A percentile compares a stretch with the other conserved stretches of the same genome.
Conservation (phyloP, 257 asterid species). For the Solanum stenotomum region DNA sequence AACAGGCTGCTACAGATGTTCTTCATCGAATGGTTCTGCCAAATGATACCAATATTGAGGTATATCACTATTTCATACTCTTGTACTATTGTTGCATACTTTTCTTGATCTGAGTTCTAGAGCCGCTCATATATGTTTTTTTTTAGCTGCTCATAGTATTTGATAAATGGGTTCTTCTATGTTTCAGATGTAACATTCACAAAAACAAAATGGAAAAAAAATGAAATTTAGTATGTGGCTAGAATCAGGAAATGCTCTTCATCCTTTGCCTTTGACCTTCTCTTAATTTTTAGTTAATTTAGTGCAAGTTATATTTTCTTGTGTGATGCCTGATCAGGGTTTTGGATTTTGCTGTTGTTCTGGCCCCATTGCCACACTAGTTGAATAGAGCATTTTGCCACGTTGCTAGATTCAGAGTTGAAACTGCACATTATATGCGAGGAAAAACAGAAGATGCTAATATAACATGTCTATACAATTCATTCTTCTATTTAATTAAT, state of each 20-base stretch:
- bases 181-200: not conserved
- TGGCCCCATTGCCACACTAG: not conserved
- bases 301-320: not conserved
- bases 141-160: not conserved
- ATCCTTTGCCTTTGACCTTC: not conserved
- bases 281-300: not conserved
- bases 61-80: not conserved
- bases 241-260: not conserved
- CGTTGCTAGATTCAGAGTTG: not conserved
- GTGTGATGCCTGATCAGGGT: not conserved
- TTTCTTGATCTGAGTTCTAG: not conserved
- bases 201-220: not conserved
- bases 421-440: not conserved
- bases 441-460: not conserved
- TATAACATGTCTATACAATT: not conserved
- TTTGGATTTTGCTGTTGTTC: not conserved
- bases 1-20: slow-evolving; percentile 18
- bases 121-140: not conserved
- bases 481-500: not conserved
- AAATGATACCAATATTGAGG: slow-evolving; percentile 29
- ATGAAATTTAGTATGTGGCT: not conserved
- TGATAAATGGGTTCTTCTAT: not conserved
- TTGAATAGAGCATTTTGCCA: not conserved
- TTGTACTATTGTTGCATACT: not conserved
- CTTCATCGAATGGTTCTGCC: slow-evolving; percentile 28